A percentile compares a stretch with the other conserved stretches of the same genome.
Conservation (phyloP, 208 protist genomes). For the Crithidia thermophila region DNA sequence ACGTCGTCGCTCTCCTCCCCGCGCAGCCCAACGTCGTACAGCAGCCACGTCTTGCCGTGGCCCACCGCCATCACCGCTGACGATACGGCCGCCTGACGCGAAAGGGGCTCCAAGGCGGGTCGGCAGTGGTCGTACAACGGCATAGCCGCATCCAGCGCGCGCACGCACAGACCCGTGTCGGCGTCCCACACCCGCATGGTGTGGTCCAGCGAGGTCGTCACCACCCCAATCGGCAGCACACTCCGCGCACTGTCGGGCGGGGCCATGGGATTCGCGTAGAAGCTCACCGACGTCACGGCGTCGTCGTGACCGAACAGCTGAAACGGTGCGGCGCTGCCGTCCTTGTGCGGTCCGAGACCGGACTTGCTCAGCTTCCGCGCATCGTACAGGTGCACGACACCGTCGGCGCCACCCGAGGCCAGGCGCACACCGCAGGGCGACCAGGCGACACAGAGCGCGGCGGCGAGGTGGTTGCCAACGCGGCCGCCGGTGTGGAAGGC, state of each 20-base stretch:
- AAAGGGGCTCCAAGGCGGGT: slow-evolving; percentile 9
- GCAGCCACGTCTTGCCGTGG: slow-evolving; percentile 66
- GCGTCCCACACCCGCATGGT: slow-evolving; percentile 78
- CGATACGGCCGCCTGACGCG: background rate
- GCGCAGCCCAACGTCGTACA: slow-evolving; percentile 49
- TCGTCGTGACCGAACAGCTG: slow-evolving; percentile 78
- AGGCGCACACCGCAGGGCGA: slow-evolving; percentile 80
- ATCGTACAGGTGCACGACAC: slow-evolving; percentile 80
- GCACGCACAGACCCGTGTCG: slow-evolving; percentile 63
- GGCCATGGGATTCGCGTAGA: slow-evolving; percentile 42
- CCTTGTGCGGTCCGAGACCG: slow-evolving; percentile 16
- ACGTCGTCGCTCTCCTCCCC: slow-evolving; percentile 18
- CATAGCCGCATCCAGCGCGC: slow-evolving; percentile 42
- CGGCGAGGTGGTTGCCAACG: slow-evolving; percentile 61
- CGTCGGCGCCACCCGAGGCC: slow-evolving; percentile 72
- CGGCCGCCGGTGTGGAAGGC: slow-evolving; percentile 58
- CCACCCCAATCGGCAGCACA: slow-evolving; percentile 56
- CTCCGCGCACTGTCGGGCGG: background rate
- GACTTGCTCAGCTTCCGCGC: slow-evolving; percentile 50
- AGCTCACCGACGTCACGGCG: slow-evolving; percentile 78
- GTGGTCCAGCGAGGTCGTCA: slow-evolving; percentile 81
- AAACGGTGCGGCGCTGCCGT: slow-evolving; percentile 37
- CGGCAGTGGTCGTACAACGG: slow-evolving; percentile 74
- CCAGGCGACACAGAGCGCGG: slow-evolving; percentile 73
- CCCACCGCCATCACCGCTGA: slow-evolving; percentile 33